A percentile compares a stretch with the other conserved stretches of the same genome.
Evolutionary conservation across 306 rosid genomes (phyloP).

Genomic region (Vigna angularis): DNA sequence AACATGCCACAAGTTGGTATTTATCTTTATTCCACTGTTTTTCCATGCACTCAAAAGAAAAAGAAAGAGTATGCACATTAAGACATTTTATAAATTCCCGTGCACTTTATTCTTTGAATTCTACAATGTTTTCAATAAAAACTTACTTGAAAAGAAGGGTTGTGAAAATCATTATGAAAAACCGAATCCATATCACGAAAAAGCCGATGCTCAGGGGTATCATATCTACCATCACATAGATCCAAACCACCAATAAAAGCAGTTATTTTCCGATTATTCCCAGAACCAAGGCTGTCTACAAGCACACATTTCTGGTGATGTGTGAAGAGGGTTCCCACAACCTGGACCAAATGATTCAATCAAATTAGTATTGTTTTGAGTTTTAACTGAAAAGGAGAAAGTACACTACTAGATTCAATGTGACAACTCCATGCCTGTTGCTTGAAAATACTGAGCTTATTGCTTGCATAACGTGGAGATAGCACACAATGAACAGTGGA

Average conservation of each 20-base stretch:
- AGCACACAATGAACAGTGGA: constrained; percentile 82
- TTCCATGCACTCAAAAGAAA: not conserved
- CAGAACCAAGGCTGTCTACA: constrained; percentile 65
- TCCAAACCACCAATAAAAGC: constrained; percentile 83
- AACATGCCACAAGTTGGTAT: no score
- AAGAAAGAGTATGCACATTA: not conserved
- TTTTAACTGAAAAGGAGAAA: constrained; percentile 4
- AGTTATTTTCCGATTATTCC: constrained; percentile 65
- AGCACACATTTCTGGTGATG: constrained; percentile 85
- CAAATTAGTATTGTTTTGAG: not conserved
- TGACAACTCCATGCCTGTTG: constrained; percentile 63
- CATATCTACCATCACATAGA: constrained; percentile 82
- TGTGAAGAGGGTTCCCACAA: constrained; percentile 81
- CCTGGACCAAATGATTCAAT: constrained; percentile 57
- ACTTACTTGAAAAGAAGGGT: constrained; percentile 74
- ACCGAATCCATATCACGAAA: constrained; percentile 59
- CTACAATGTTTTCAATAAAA: constrained; percentile 7
- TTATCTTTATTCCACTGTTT: not conserved
- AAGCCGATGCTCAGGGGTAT: constrained; percentile 78
- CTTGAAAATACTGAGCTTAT: constrained; percentile 82
- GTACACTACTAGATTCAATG: not conserved
- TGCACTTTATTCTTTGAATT: not conserved
- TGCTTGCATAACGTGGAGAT: constrained; percentile 87
- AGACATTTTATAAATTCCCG: not conserved
- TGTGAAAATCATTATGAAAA: constrained; percentile 67